A percentile compares a stretch with the other conserved stretches of the same genome.
Evolutionary conservation across 805 yeast species (phyloP).

Genomic region (Yarrowia sp.): DNA sequence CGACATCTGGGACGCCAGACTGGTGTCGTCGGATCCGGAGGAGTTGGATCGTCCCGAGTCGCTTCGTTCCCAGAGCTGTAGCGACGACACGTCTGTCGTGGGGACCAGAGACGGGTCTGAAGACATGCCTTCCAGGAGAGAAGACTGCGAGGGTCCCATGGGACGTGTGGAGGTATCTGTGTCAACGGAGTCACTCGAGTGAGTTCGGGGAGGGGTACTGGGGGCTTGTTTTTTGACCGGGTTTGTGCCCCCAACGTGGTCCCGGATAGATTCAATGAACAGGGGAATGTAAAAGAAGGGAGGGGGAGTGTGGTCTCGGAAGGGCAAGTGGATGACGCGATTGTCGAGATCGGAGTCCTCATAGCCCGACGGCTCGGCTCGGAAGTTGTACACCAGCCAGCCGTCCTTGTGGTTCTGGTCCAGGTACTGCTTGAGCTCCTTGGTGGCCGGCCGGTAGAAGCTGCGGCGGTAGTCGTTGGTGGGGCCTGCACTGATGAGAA

Average conservation of each 20-base stretch:
- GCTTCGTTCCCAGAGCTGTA: constrained; percentile 20
- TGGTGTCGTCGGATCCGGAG: constrained; percentile 51
- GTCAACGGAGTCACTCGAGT: constrained; percentile 7
- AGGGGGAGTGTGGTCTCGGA: constrained; percentile 82
- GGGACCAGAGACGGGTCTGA: constrained; percentile 26
- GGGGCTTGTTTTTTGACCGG: background rate
- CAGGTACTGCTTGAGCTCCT: constrained; percentile 59
- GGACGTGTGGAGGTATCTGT: constrained; percentile 12
- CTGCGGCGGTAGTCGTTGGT: constrained; percentile 55
- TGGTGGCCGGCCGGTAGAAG: constrained; percentile 61
- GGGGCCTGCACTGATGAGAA: constrained; percentile 83
- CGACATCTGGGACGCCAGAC: constrained; percentile 16
- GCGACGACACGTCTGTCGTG: constrained; percentile 32
- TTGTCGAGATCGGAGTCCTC: constrained; percentile 52
- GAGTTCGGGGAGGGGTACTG: constrained; percentile 23
- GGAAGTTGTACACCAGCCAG: constrained; percentile 80
- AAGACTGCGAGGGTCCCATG: constrained; percentile 21
- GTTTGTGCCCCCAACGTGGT: constrained; percentile 50
- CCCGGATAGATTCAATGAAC: constrained; percentile 56
- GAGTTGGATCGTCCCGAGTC: constrained; percentile 13
- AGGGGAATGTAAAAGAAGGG: constrained; percentile 60
- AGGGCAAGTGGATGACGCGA: constrained; percentile 58
- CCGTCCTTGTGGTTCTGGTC: constrained; percentile 56
- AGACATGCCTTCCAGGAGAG: background rate
- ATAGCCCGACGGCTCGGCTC: constrained; percentile 61